Conservation (phyloP, 805 yeast species). For the Candida michaelii region DNA sequence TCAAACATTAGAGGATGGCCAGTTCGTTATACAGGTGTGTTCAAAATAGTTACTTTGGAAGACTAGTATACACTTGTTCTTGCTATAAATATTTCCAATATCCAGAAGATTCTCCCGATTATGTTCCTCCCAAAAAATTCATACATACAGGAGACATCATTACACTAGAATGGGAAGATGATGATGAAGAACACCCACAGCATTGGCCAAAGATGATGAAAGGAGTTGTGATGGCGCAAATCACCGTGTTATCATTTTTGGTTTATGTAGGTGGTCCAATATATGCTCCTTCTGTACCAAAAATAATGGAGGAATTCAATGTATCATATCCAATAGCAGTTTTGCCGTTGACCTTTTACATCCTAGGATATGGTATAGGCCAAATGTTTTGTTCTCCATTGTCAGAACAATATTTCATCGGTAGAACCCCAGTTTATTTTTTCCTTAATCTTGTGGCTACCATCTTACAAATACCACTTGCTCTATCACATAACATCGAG, state of each 20-base stretch:
- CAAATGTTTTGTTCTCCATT: conserved; percentile 60
- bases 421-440: conserved; percentile 52
- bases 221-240: conserved; percentile 32
- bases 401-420: conserved; percentile 53
- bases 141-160: conserved; percentile 14
- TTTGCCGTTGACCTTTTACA: conserved; percentile 54
- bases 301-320: conserved; percentile 46
- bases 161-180: conserved; percentile 37
- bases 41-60: conserved; percentile 20
- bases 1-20: background rate
- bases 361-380: conserved; percentile 61
- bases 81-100: conserved; percentile 21
- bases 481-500: conserved; percentile 49
- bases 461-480: conserved; percentile 57
- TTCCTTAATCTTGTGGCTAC: conserved; percentile 46
- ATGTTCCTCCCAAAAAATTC: conserved; percentile 26
- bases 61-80: conserved; percentile 26
- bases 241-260: conserved; percentile 20
- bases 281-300: conserved; percentile 50
- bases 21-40: conserved; percentile 1
- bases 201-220: conserved; percentile 52
- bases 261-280: conserved; percentile 59
- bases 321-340: conserved; percentile 45
- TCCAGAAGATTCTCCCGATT: conserved; percentile 28
- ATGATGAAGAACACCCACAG: conserved; percentile 55